Conservation (phyloP, 1,139 yeast genomes). For the Martiniozyma asiatica region DNA sequence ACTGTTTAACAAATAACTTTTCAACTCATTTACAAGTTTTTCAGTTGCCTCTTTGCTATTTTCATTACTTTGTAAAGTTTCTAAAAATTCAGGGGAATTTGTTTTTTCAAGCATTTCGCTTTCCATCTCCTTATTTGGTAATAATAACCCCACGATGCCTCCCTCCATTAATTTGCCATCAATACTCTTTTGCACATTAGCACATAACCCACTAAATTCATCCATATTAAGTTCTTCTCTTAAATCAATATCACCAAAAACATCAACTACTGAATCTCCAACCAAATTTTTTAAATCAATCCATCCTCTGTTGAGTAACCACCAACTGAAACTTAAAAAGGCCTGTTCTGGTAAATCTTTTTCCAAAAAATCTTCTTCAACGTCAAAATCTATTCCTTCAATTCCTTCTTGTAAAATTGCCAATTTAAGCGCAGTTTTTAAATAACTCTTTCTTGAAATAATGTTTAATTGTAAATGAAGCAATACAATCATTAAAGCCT, state of each 20-base stretch:
- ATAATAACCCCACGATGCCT: slow-evolving; percentile 13
- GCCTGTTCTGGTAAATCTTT: slow-evolving; percentile 54
- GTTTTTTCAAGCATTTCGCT: slow-evolving; percentile 31
- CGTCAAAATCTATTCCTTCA: slow-evolving; percentile 10
- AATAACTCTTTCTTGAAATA: slow-evolving; percentile 74
- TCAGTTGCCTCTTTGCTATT: slow-evolving; percentile 16
- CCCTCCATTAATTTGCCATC: slow-evolving; percentile 6
- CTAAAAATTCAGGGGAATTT: slow-evolving; percentile 20
- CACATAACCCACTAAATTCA: slow-evolving; percentile 42
- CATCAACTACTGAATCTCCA: slow-evolving; percentile 43
- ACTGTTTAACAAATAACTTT: slow-evolving; percentile 36
- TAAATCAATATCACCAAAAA: slow-evolving; percentile 57
- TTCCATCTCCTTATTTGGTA: slow-evolving; percentile 28
- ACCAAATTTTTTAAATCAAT: slow-evolving; percentile 40
- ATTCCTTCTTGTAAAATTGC: slow-evolving; percentile 31
- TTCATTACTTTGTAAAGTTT: slow-evolving; percentile 17
- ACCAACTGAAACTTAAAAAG: slow-evolving; percentile 84
- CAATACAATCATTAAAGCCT: slow-evolving; percentile 58
- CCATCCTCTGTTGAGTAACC: slow-evolving; percentile 89
- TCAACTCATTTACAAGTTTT: slow-evolving; percentile 37
- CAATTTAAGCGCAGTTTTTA: slow-evolving; percentile 63
- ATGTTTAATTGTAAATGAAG: slow-evolving; percentile 82
- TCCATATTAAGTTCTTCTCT: slow-evolving; percentile 55
- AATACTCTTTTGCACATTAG: slow-evolving; percentile 29
- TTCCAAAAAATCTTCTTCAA: slow-evolving; percentile 19